A percentile compares a stretch with the other conserved stretches of the same genome.
phyloP scores from a whole-genome alignment of 148 eudicot genomes.

The Limonium bicolor region DNA sequence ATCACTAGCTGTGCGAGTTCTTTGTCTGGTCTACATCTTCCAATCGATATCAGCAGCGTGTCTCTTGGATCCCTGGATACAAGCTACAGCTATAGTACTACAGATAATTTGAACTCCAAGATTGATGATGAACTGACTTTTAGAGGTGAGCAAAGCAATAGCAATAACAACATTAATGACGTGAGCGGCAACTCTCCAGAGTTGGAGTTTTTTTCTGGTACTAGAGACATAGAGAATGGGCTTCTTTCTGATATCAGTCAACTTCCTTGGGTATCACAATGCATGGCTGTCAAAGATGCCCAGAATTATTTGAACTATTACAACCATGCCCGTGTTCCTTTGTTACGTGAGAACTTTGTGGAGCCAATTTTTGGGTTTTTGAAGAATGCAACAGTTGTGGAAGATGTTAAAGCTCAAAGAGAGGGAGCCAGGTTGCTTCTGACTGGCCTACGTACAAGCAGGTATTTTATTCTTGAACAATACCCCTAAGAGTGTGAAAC shows the following conservation, averaged over 20 bases:
- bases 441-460: conserved; percentile 30
- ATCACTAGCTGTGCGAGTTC: conserved; percentile 43
- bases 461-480: conserved; percentile 20
- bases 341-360: conserved; percentile 32
- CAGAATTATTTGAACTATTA: conserved; percentile 17
- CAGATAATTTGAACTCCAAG: conserved; percentile 14
- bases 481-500: not conserved
- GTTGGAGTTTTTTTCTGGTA: conserved; percentile 12
- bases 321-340: conserved; percentile 19
- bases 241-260: conserved; percentile 22
- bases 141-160: conserved; percentile 7
- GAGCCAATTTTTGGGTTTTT: conserved; percentile 43
- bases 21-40: conserved; percentile 47
- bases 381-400: conserved; percentile 26
- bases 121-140: conserved; percentile 9
- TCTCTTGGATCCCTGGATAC: conserved; percentile 40
- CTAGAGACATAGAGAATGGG: conserved; percentile 17
- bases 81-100: conserved; percentile 26
- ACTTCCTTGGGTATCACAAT: conserved; percentile 62
- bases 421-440: conserved; percentile 36
- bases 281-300: conserved; percentile 35
- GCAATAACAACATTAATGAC: no score
- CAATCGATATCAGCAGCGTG: conserved; percentile 40
- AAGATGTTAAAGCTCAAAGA: conserved; percentile 37
- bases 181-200: not conserved